These are phyloP conservation scores for Diaporthe caulivora DNA, from an alignment of 2,329 filamentous ascomycete species.

Conservation along the genomic window DNA sequence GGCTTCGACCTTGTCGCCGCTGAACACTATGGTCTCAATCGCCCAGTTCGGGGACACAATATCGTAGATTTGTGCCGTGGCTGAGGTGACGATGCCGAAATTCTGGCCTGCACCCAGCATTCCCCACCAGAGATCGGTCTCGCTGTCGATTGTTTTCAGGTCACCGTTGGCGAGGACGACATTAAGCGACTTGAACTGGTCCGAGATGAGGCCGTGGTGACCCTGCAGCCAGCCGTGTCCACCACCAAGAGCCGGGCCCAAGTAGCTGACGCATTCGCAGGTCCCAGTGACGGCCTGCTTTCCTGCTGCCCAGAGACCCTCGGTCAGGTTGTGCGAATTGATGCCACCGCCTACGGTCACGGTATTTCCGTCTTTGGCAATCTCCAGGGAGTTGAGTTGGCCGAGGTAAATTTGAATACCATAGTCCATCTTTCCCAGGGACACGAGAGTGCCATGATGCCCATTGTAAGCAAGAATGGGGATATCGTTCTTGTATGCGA, in stretches of 20 bases:
- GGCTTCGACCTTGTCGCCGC: slow-evolving; percentile 58
- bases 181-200: slow-evolving; percentile 65
- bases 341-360: slow-evolving; percentile 63
- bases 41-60: slow-evolving; percentile 51
- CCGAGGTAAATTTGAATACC: slow-evolving; percentile 64
- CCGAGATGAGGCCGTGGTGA: slow-evolving; percentile 63
- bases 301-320: slow-evolving; percentile 61
- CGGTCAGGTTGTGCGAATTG: slow-evolving; percentile 58
- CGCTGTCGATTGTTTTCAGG: slow-evolving; percentile 52
- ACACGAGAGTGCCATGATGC: slow-evolving; percentile 63
- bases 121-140: slow-evolving; percentile 67
- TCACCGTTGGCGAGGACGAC: slow-evolving; percentile 65
- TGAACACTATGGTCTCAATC: slow-evolving; percentile 55
- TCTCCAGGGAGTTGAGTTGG: slow-evolving; percentile 57
- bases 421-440: slow-evolving; percentile 59
- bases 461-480: slow-evolving; percentile 67
- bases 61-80: slow-evolving; percentile 60
- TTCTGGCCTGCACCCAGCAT: slow-evolving; percentile 69
- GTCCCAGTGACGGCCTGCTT: slow-evolving; percentile 63
- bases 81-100: slow-evolving; percentile 68
- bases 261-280: slow-evolving; percentile 62
- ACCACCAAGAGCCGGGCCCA: slow-evolving; percentile 65
- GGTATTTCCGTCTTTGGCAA: slow-evolving; percentile 57
- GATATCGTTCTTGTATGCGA: slow-evolving; percentile 57
- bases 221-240: slow-evolving; percentile 69